These are phyloP conservation scores for Acanthochlamys bracteata DNA, from an alignment of 106 monocot genomes.

Conservation along the genomic window DNA sequence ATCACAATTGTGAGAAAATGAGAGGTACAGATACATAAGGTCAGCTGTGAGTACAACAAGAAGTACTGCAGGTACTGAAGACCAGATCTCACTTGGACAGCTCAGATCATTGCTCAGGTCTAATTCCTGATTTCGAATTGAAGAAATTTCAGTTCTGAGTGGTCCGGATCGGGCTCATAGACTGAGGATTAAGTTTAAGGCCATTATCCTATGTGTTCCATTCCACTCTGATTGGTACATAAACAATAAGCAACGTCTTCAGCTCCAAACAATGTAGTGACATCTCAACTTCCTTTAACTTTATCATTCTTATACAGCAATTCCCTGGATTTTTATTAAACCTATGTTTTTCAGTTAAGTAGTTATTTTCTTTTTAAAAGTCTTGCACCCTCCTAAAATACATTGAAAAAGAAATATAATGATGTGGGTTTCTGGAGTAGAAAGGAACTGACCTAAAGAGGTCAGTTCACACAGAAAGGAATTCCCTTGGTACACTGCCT, in stretches of 20 bases:
- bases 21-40: neutral
- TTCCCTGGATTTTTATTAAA: neutral
- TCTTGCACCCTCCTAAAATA: conserved; percentile 2
- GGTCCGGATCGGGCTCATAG: too few relatives aligned
- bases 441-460: conserved; percentile 14
- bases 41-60: neutral
- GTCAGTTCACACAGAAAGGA: neutral
- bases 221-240: conserved; percentile 14
- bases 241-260: neutral
- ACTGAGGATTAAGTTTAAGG: conserved; percentile 2
- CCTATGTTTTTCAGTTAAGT: neutral
- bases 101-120: too few relatives aligned
- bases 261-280: neutral
- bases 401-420: neutral
- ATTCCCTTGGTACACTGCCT: conserved; percentile 5
- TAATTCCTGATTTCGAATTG: too few relatives aligned
- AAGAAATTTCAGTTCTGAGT: too few relatives aligned
- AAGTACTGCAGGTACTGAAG: neutral
- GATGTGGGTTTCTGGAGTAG: conserved; percentile 15
- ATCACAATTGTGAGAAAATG: too few relatives aligned
- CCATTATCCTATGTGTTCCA: conserved; percentile 10
- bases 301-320: neutral
- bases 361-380: neutral
- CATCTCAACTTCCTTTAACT: conserved; percentile 1
- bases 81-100: neutral